Evolutionary conservation across 345 rosid genomes (phyloP).

Genomic region (Gossypium arboreum): DNA sequence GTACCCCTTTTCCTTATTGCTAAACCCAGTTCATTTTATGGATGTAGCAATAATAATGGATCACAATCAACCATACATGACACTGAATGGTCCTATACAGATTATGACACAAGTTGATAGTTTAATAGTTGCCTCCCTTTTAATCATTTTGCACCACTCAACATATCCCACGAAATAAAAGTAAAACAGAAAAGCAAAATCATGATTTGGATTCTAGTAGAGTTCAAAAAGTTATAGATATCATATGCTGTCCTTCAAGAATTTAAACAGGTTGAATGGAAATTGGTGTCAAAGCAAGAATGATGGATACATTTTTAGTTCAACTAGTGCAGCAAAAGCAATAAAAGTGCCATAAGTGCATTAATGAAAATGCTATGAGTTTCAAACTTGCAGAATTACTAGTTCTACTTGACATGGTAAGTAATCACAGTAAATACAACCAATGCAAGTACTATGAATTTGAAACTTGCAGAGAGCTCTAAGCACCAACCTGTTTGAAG

Average conservation of each 20-base stretch:
- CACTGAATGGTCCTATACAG: not conserved
- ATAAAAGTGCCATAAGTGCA: not conserved
- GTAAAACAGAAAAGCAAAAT: not conserved
- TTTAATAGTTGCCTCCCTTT: not conserved
- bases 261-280: not conserved
- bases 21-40: not conserved
- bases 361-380: not conserved
- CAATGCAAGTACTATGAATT: too few species aligned
- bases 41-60: not conserved
- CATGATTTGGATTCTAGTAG: not conserved
- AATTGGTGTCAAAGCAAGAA: not conserved
- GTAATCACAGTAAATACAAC: too few species aligned
- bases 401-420: too few species aligned
- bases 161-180: too few species aligned
- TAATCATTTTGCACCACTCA: not conserved
- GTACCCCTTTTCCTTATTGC: not conserved
- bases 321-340: not conserved
- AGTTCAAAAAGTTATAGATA: not conserved
- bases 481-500: too few species aligned
- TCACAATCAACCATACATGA: not conserved
- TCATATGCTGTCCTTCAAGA: not conserved
- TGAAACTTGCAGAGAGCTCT: too few species aligned
- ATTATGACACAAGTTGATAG: not conserved
- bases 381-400: not conserved
- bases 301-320: not conserved